Evolutionary conservation across 2,329 filamentous ascomycete species (phyloP), one percentile per base, ranked within the genome.

Genomic region (Alternaria sp.): DNA sequence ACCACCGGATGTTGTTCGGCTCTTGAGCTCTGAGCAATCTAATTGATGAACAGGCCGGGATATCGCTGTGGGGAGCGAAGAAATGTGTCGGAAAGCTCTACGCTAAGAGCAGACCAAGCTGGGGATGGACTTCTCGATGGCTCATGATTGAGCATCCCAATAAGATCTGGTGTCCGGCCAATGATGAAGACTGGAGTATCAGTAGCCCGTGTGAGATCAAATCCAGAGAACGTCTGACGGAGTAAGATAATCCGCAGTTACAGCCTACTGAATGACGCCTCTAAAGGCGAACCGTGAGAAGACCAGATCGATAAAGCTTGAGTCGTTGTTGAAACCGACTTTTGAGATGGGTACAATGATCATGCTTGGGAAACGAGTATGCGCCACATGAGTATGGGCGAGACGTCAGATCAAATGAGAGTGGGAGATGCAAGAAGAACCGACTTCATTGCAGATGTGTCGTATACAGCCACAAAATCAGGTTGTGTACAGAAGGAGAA

Each of bases 1-100:
- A 49, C n/a, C 46, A 28, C 30, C 45, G 45, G 58, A 11, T 26
- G 19, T 47, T 40, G 44, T 45, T 50, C 52, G 58, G 58, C 58
- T 50, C 36, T 61, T 57, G 21, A 61, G 32, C 44, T 49, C n/a
- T 19, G 43, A 19, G 58, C 26, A 64, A 57, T 64, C 9, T 54
- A 44, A 26, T n/a, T 51, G 13, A 64, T 45, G 47, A 55, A 40
- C 21, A n/a, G 19, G 19, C 28, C 44, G 23, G 44, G 44, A 44
- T 12, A 17, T 40, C 12, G 15, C 10, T 46, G 54, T 57, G 54
- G 54, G 44, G 54, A 57, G 36, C 17, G 44, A 25, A 19, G 23
- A 23, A 26, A 0, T 36, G 19, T n/a, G 13, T 11, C 17, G 6
- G 28, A 54, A 23, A 51, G 25, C 47, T 51, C 28, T 26, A 21